Evolutionary conservation across 2,329 filamentous ascomycete species (phyloP).

Genomic region (Leptographium lundbergii): DNA sequence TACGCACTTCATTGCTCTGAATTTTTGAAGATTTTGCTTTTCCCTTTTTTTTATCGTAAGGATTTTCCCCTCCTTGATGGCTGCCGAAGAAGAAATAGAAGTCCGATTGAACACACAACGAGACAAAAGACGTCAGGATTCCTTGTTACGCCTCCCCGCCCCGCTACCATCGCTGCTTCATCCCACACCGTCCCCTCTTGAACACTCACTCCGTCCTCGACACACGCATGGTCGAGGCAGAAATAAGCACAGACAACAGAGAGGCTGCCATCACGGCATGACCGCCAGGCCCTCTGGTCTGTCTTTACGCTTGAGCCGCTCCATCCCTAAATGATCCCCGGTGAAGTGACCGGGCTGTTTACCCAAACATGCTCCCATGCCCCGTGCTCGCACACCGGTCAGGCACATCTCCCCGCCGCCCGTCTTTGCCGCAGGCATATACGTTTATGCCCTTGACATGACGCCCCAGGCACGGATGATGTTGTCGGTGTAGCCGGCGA

Average conservation of each 20-base stretch:
- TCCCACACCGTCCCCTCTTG: neutral
- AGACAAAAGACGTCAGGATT: slow-evolving; percentile 2
- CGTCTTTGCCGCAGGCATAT: neutral
- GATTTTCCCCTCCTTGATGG: slow-evolving; percentile 1
- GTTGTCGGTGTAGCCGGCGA: slow-evolving; percentile 99
- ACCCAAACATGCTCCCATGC: neutral
- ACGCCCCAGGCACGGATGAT: slow-evolving; percentile 97
- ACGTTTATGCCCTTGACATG: slow-evolving; percentile 73
- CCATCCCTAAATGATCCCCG: neutral
- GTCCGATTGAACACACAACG: slow-evolving; percentile 2
- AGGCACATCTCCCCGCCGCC: neutral
- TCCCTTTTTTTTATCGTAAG: neutral
- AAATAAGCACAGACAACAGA: neutral
- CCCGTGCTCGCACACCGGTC: neutral
- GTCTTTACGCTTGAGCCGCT: neutral
- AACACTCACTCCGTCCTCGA: neutral
- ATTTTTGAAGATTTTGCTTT: neutral
- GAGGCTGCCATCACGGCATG: neutral
- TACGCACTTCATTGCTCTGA: neutral
- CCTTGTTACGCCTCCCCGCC: slow-evolving; percentile 2
- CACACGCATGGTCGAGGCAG: neutral
- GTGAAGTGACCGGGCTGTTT: neutral
- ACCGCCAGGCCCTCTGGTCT: neutral
- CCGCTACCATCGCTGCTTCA: neutral
- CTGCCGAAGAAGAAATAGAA: slow-evolving; percentile 1